A percentile compares a stretch with the other conserved stretches of the same genome.
Evolutionary conservation across 768 basidiomycete genomes (phyloP).

Genomic region (Panellus pusillus): DNA sequence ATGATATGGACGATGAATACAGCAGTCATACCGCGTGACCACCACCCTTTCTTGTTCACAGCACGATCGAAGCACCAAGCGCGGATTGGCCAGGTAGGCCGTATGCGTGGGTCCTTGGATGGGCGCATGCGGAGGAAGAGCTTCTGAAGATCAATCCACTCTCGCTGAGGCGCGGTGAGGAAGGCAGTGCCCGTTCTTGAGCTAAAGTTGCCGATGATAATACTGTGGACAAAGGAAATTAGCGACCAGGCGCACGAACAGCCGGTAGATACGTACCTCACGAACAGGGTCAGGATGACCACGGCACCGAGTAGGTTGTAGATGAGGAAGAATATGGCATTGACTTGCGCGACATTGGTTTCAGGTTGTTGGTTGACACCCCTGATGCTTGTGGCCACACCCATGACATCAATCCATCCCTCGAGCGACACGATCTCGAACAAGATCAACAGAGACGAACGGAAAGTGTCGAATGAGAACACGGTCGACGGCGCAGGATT

Average conservation of each 20-base stretch:
- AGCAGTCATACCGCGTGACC: slow-evolving; percentile 77
- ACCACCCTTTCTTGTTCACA: slow-evolving; percentile 90
- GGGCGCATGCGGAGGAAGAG: slow-evolving; percentile 85
- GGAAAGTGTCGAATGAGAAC: slow-evolving; percentile 90
- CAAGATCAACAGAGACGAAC: slow-evolving; percentile 80
- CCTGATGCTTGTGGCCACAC: slow-evolving; percentile 73
- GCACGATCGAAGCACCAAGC: slow-evolving; percentile 94
- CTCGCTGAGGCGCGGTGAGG: slow-evolving; percentile 81
- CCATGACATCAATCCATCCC: slow-evolving; percentile 97
- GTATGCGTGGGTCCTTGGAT: slow-evolving; percentile 71
- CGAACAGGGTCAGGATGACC: slow-evolving; percentile 86
- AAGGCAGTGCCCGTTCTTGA: slow-evolving; percentile 84
- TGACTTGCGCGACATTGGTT: slow-evolving; percentile 71
- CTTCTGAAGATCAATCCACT: slow-evolving; percentile 93
- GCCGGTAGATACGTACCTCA: slow-evolving; percentile 58
- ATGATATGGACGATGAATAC: slow-evolving; percentile 82
- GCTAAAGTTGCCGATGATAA: slow-evolving; percentile 94
- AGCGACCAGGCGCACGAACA: slow-evolving; percentile 5
- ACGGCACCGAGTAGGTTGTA: slow-evolving; percentile 92
- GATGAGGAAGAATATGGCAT: slow-evolving; percentile 88
- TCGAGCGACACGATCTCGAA: slow-evolving; percentile 96
- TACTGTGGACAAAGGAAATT: slow-evolving; percentile 47
- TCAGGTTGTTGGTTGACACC: slow-evolving; percentile 69
- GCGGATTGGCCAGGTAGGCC: slow-evolving; percentile 55
- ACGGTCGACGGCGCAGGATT: slow-evolving; percentile 80